A percentile compares a stretch with the other conserved stretches of the same genome.
phyloP scores from a whole-genome alignment of 2,329 filamentous ascomycete species.

The Setomelanomma holmii region DNA sequence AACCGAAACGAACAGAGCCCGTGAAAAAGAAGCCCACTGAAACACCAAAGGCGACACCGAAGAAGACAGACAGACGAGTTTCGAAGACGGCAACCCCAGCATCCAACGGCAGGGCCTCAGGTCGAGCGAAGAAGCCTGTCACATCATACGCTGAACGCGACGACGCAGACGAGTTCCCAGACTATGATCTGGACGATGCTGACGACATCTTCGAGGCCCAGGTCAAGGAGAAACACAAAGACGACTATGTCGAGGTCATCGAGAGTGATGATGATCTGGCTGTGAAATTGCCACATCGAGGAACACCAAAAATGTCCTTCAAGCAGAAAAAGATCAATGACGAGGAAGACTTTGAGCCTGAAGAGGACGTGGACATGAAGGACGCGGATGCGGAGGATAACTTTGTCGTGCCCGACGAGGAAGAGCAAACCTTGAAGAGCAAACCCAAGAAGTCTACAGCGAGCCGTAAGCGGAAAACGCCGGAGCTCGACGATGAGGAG shows the following conservation, averaged over 20 bases:
- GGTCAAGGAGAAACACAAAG: conserved; percentile 68
- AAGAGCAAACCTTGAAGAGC: conserved; percentile 49
- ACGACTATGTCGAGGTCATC: conserved; percentile 70
- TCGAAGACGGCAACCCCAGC: conserved; percentile 45
- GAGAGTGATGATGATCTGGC: conserved; percentile 39
- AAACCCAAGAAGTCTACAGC: conserved; percentile 49
- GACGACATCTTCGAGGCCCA: conserved; percentile 86
- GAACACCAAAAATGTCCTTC: conserved; percentile 44
- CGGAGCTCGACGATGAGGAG: conserved; percentile 59
- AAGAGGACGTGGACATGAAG: conserved; percentile 62
- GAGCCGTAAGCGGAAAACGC: conserved; percentile 64
- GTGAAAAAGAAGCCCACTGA: conserved; percentile 44
- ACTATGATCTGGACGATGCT: conserved; percentile 62
- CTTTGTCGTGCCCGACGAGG: conserved; percentile 53
- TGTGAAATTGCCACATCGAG: conserved; percentile 41
- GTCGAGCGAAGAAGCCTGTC: conserved; percentile 52
- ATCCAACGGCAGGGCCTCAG: conserved; percentile 46
- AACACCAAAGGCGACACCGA: conserved; percentile 46
- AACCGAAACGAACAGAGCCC: conserved; percentile 58
- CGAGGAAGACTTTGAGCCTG: conserved; percentile 50
- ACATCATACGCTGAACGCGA: conserved; percentile 63
- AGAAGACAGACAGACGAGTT: conserved; percentile 40
- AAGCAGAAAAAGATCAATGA: conserved; percentile 58
- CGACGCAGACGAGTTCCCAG: conserved; percentile 61
- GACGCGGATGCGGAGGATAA: conserved; percentile 57